Evolutionary conservation across 345 rosid genomes (phyloP).

Genomic region (Garcia nutans): DNA sequence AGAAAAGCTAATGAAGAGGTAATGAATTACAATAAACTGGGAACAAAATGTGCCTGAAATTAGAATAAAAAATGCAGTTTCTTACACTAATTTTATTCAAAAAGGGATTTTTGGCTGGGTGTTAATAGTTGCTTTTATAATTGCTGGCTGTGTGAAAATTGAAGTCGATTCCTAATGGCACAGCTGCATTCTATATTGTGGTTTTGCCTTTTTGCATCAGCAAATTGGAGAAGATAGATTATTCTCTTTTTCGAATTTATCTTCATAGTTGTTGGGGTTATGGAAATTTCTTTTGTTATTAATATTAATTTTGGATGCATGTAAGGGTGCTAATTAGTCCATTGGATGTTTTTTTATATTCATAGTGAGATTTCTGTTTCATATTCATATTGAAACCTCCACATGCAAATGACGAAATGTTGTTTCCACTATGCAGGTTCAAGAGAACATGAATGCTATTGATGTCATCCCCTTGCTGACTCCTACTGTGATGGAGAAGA

Average conservation of each 20-base stretch:
- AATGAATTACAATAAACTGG: no score
- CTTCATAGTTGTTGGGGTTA: background rate
- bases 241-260: background rate
- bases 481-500: constrained; percentile 85
- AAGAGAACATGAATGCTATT: constrained; percentile 96
- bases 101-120: no score
- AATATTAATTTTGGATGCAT: no score
- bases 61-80: no score
- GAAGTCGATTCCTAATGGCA: background rate
- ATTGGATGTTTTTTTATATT: background rate
- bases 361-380: background rate
- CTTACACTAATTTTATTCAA: no score
- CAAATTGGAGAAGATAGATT: background rate
- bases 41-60: no score
- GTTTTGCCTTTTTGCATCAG: background rate
- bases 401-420: background rate
- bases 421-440: constrained; percentile 49
- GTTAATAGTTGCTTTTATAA: background rate
- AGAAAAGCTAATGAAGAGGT: no score
- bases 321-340: no score
- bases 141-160: background rate
- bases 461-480: constrained; percentile 83
- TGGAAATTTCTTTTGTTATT: no score
- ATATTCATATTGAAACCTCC: no score
- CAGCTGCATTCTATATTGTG: background rate